These are phyloP conservation scores for Phytophthora sojae DNA, from an alignment of 352 stramenopile genomes.

Conservation along the genomic window DNA sequence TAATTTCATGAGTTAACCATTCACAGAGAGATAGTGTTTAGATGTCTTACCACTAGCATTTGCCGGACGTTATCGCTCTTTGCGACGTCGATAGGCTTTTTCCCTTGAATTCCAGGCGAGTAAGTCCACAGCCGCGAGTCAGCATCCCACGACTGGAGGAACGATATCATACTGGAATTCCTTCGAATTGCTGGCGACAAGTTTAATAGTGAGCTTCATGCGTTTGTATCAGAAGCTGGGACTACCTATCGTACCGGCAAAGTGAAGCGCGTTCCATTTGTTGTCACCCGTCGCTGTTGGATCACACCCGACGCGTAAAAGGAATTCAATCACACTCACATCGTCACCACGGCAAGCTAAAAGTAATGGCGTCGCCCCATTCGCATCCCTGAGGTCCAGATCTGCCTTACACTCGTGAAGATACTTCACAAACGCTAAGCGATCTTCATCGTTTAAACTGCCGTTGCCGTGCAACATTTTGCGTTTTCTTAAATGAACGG, in stretches of 20 bases:
- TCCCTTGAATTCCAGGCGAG: constrained; percentile 42
- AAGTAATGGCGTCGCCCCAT: constrained; percentile 51
- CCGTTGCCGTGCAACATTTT: not conserved
- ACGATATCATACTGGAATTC: constrained; percentile 36
- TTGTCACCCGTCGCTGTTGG: constrained; percentile 38
- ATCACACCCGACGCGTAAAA: constrained; percentile 50
- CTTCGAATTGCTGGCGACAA: constrained; percentile 37
- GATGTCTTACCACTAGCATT: constrained; percentile 40
- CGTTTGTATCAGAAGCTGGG: not conserved
- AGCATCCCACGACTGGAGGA: constrained; percentile 64
- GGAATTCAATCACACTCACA: constrained; percentile 23
- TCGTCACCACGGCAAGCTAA: constrained; percentile 42
- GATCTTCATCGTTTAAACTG: constrained; percentile 9
- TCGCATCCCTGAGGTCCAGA: constrained; percentile 48
- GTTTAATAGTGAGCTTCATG: not conserved
- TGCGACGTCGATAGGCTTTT: constrained; percentile 46
- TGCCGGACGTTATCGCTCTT: constrained; percentile 32
- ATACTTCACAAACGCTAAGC: constrained; percentile 30
- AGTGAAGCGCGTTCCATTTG: constrained; percentile 53
- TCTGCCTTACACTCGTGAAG: constrained; percentile 42
- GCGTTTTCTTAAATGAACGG: constrained; percentile 23
- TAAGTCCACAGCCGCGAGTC: constrained; percentile 39
- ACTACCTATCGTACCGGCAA: constrained; percentile 33
- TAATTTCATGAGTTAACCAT: not conserved
- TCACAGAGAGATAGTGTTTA: not conserved